Conservation (phyloP, 108 stramenopile genomes). For the Chaetoceros tenuissimus region DNA sequence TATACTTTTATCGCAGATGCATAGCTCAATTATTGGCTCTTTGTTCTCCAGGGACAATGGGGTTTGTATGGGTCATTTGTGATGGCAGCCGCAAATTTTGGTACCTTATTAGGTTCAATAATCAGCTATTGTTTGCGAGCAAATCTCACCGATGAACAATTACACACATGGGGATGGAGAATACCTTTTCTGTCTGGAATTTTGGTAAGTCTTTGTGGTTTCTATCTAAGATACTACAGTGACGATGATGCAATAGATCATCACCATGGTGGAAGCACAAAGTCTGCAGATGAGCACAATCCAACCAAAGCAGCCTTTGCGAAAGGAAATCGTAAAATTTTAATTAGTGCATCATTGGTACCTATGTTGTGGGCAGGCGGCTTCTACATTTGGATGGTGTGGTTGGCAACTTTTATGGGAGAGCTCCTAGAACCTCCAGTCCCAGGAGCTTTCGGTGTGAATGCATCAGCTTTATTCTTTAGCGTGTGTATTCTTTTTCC, state of each 20-base stretch:
- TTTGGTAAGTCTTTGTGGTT: conserved; percentile 37
- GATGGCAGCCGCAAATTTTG: conserved; percentile 53
- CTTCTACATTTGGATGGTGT: conserved; percentile 65
- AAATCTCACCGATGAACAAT: conserved; percentile 24
- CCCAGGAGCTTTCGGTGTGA: conserved; percentile 48
- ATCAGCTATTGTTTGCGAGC: conserved; percentile 32
- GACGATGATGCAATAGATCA: conserved; percentile 29
- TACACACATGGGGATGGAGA: conserved; percentile 62
- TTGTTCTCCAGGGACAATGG: conserved; percentile 22
- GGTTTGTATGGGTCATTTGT: conserved; percentile 48
- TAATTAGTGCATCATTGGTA: conserved; percentile 40
- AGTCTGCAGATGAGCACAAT: conserved; percentile 20
- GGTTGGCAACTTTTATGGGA: conserved; percentile 64
- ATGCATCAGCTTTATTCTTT: conserved; percentile 25
- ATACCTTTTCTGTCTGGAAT: conserved; percentile 61
- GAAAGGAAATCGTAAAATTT: conserved; percentile 29
- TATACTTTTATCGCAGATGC: no score
- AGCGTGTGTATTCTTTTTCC: conserved; percentile 46
- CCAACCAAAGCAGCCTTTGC: conserved; percentile 50
- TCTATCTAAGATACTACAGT: conserved; percentile 47
- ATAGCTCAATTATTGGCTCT: no score
- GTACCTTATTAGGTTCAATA: conserved; percentile 49
- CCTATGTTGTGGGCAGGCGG: conserved; percentile 54
- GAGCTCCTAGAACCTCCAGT: conserved; percentile 52
- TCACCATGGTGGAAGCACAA: conserved; percentile 5